These are phyloP conservation scores for Platanus orientalis DNA, from an alignment of 164 flowering plant species.

Conservation along the genomic window DNA sequence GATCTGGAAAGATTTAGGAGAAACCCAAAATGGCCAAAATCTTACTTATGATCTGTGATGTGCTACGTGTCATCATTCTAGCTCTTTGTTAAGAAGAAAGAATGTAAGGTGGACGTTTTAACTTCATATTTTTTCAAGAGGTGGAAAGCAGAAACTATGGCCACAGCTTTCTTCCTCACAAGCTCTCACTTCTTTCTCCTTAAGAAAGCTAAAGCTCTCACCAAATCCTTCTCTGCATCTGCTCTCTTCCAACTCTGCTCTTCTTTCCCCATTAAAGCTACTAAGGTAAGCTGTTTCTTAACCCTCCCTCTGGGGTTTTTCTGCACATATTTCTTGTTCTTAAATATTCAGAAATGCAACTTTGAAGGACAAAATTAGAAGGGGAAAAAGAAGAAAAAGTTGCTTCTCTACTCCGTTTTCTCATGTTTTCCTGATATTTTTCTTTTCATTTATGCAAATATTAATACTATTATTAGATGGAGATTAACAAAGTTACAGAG, in stretches of 20 bases:
- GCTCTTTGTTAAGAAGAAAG: neutral
- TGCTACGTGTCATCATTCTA: constrained; percentile 1
- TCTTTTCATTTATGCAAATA: too few relatives aligned
- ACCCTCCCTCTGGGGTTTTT: too few relatives aligned
- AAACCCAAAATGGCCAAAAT: too few relatives aligned
- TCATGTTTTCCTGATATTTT: neutral
- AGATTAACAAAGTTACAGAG: constrained; percentile 40
- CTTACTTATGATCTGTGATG: too few relatives aligned
- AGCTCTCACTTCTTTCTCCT: constrained; percentile 4
- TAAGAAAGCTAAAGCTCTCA: neutral
- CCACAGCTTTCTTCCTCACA: constrained; percentile 4
- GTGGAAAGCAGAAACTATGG: neutral
- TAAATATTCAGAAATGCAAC: too few relatives aligned
- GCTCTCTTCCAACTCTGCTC: neutral
- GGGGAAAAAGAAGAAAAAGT: too few relatives aligned
- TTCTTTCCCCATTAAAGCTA: constrained; percentile 7
- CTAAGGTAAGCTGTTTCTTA: neutral
- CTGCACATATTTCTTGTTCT: too few relatives aligned
- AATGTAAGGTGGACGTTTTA: neutral
- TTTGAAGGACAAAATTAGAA: too few relatives aligned
- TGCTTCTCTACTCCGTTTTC: neutral
- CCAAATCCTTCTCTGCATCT: constrained; percentile 15
- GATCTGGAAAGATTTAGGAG: too few relatives aligned
- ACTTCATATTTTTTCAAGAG: neutral
- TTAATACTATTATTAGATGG: constrained; percentile 79